Conservation (phyloP, 768 basidiomycete genomes). For the Hypholoma sublateritium region DNA sequence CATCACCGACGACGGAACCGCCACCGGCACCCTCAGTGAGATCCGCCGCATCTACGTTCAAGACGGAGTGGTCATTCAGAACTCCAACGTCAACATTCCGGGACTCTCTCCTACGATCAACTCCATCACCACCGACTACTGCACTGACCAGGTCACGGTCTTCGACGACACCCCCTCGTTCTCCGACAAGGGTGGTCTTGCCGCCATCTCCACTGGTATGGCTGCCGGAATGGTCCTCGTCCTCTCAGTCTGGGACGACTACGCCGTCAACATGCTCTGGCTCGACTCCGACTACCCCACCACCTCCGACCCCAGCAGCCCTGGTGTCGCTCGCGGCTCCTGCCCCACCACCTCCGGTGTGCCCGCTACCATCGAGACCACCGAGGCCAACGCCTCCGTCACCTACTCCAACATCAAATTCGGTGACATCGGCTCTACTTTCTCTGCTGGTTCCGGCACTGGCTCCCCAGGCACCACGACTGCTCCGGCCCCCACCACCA, state of each 20-base stretch:
- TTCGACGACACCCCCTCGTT: constrained; percentile 49
- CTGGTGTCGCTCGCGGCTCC: constrained; percentile 49
- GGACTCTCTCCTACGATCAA: constrained; percentile 36
- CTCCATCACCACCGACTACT: constrained; percentile 51
- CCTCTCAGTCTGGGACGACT: constrained; percentile 52
- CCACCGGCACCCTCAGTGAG: constrained; percentile 47
- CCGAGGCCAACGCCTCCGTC: constrained; percentile 40
- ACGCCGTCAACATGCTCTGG: constrained; percentile 55
- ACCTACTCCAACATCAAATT: constrained; percentile 56
- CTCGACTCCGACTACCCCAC: constrained; percentile 50
- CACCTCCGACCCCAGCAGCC: constrained; percentile 26
- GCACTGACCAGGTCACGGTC: constrained; percentile 44
- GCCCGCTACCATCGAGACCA: constrained; percentile 42
- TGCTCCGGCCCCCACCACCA: constrained; percentile 3
- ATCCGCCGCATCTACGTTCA: constrained; percentile 58
- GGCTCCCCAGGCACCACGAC: constrained; percentile 9
- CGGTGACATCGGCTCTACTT: constrained; percentile 50
- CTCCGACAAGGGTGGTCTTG: constrained; percentile 41
- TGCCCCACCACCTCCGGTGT: constrained; percentile 48
- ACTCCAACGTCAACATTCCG: constrained; percentile 46
- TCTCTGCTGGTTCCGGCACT: constrained; percentile 10
- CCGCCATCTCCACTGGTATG: constrained; percentile 34
- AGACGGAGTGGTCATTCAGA: constrained; percentile 49
- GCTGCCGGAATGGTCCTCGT: constrained; percentile 47
- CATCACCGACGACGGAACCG: constrained; percentile 44